phyloP scores from a whole-genome alignment of 768 basidiomycete genomes.

The Amanita brunnescens region DNA sequence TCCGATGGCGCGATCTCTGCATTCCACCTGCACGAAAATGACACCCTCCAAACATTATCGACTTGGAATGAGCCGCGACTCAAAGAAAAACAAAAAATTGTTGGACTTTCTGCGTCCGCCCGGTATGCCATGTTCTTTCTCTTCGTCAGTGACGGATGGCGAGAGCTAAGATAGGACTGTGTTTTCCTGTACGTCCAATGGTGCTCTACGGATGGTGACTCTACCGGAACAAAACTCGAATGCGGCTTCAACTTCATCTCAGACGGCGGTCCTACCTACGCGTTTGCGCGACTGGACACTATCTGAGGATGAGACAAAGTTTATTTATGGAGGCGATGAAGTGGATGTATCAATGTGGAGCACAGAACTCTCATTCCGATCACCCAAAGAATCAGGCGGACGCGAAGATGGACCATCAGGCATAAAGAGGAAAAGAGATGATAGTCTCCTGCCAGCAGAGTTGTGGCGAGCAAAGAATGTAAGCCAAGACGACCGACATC shows the following conservation, averaged over 20 bases:
- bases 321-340: conserved; percentile 82
- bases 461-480: conserved; percentile 84
- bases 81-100: conserved; percentile 41
- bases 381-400: conserved; percentile 10
- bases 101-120: conserved; percentile 47
- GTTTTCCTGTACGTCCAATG: conserved; percentile 70
- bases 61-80: conserved; percentile 64
- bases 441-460: conserved; percentile 60
- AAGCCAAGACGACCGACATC: conserved; percentile 10
- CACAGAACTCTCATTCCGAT: conserved; percentile 46
- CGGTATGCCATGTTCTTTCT: conserved; percentile 31
- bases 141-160: background rate
- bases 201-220: conserved; percentile 49
- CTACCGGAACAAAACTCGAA: conserved; percentile 18
- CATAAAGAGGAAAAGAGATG: conserved; percentile 53
- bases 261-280: conserved; percentile 46
- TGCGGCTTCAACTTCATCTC: conserved; percentile 12
- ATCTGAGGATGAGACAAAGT: conserved; percentile 40
- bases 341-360: conserved; percentile 81
- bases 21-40: conserved; percentile 33
- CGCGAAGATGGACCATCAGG: conserved; percentile 13
- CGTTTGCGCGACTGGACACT: conserved; percentile 64
- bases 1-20: conserved; percentile 48
- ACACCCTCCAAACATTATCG: conserved; percentile 27
- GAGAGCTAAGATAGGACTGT: conserved; percentile 28